A percentile compares a stretch with the other conserved stretches of the same genome.
Conservation (phyloP, 148 eudicot genomes). For the Rhododendron vialii region DNA sequence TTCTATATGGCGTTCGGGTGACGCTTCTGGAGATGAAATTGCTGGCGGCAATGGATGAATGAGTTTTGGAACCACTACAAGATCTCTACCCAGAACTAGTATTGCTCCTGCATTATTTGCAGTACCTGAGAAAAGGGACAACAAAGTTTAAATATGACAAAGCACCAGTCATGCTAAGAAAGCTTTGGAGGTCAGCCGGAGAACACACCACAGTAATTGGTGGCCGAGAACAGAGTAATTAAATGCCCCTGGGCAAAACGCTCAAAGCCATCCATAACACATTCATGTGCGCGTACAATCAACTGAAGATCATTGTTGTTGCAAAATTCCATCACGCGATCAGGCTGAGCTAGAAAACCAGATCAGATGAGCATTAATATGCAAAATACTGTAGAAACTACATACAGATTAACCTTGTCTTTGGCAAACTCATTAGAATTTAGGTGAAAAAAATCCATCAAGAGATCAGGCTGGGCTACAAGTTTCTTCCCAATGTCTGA, state of each 20-base stretch:
- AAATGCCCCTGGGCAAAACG: constrained; percentile 99
- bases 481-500: background rate
- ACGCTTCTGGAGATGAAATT: constrained; percentile 72
- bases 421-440: background rate
- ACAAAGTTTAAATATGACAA: background rate
- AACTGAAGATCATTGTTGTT: constrained; percentile 95
- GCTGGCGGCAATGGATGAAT: constrained; percentile 99
- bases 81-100: constrained; percentile 90
- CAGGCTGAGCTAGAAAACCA: constrained; percentile 54
- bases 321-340: constrained; percentile 98
- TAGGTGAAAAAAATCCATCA: background rate
- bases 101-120: constrained; percentile 99
- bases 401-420: background rate
- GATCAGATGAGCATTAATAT: background rate
- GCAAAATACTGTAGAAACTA: background rate
- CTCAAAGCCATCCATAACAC: constrained; percentile 99
- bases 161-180: background rate
- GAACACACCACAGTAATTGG: constrained; percentile 89
- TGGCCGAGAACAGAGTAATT: constrained; percentile 95
- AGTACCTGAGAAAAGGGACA: constrained; percentile 50
- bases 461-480: background rate
- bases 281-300: constrained; percentile 98
- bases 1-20: constrained; percentile 91
- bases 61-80: constrained; percentile 95
- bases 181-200: background rate